These are phyloP conservation scores for Hordeum pubiflorum DNA, from an alignment of 202 grass and related monocot species.

Conservation along the genomic window DNA sequence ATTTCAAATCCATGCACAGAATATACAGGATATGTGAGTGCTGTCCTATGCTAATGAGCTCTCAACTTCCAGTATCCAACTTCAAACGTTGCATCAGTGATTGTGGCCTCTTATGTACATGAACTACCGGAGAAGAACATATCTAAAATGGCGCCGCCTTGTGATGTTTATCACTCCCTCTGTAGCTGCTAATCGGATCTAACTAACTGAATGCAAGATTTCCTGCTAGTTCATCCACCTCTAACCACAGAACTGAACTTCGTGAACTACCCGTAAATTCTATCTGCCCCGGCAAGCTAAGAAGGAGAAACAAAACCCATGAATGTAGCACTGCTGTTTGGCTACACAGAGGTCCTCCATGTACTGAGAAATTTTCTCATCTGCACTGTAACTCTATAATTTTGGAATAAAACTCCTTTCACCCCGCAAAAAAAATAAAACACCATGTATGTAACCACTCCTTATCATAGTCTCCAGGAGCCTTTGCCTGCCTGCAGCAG, in stretches of 20 bases:
- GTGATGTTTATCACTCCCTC: neutral
- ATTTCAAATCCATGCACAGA: neutral
- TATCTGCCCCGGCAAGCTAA: neutral
- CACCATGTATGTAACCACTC: too few species aligned
- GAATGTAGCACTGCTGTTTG: too few species aligned
- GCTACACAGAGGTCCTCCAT: too few species aligned
- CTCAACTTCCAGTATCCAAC: neutral
- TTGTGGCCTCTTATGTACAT: constrained; percentile 23
- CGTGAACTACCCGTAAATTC: neutral
- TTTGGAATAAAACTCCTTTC: too few species aligned
- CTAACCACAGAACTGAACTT: neutral
- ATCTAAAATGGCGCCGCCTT: neutral
- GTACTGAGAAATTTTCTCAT: too few species aligned
- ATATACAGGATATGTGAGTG: neutral
- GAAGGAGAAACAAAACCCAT: too few species aligned
- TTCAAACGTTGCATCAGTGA: constrained; percentile 14
- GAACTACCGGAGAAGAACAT: neutral
- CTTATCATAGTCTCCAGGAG: too few species aligned
- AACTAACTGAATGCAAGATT: neutral
- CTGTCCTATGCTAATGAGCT: neutral
- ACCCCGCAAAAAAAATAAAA: too few species aligned
- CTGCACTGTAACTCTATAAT: too few species aligned
- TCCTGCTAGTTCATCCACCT: neutral
- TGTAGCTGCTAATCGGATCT: neutral
- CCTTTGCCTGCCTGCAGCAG: too few species aligned